Evolutionary conservation across 2,329 filamentous ascomycete species (phyloP), one percentile per base, ranked within the genome.

Genomic region (Moelleriella libera): DNA sequence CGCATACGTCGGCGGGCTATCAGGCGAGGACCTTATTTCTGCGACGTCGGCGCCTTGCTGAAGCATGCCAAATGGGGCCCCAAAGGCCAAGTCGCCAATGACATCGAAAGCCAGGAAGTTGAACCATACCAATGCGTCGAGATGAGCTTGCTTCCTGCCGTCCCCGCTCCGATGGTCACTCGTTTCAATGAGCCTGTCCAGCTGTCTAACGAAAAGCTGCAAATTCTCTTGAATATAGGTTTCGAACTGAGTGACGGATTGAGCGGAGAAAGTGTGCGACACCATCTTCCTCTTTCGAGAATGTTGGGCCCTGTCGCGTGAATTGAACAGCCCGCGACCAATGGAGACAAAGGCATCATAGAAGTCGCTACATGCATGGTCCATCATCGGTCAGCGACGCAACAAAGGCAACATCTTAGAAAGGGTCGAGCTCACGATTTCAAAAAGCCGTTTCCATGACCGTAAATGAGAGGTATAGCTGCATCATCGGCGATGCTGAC

Each of bases 331-430:
- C 21, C 88, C 88, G 10, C 86, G 78, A 45, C 76, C 78, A 58
- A 94, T 94, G 10, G 85, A 89, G 47, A 95, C 88, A 57, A 95
- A 95, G 45, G 86, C 85, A 58, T 94, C 87, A 57, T 95, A 95
- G 67, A 89, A 95, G 2, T 90, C 82, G 41, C 83, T 88, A 42
- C 5, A 43, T 14, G 14, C 21, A 43, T 9, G 5, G 42, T 29
- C 12, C 8, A 12, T 37, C 34, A 37, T 8, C 3, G 8, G 8
- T 12, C 8, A 37, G 34, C 34, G 8, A 12, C 12, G 34, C 14
- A 30, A 28, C 12, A 30, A 21, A 1, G 30, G n/a, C 6, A 30
- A 30, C 6, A 37, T 9, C 5, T n/a, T 29, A 21, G 14, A 1
- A 14, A 8, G 5, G 41, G n/a, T n/a, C 11, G 8, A 21, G 44